Evolutionary conservation across 169 alveolate species (phyloP).

Genomic region (Plasmodium relictum): DNA sequence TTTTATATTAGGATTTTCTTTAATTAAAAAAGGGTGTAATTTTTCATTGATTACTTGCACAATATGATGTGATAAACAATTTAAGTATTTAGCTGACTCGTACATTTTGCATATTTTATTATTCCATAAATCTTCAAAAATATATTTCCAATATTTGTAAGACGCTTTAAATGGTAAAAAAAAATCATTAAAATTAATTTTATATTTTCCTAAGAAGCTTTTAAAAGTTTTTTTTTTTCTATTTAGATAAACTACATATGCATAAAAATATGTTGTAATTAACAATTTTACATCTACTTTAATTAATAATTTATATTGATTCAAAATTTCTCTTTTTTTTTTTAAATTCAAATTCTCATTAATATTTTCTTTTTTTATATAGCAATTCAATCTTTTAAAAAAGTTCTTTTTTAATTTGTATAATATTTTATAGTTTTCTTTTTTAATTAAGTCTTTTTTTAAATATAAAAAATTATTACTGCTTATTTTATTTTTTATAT

Average conservation of each 20-base stretch:
- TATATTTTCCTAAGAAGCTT: slow-evolving; percentile 53
- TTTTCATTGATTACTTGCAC: slow-evolving; percentile 30
- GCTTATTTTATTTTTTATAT: background rate
- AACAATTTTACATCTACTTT: slow-evolving; percentile 55
- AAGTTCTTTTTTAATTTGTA: slow-evolving; percentile 12
- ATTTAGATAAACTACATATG: slow-evolving; percentile 53
- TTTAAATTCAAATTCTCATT: background rate
- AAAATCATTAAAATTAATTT: slow-evolving; percentile 55
- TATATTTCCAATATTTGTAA: slow-evolving; percentile 40
- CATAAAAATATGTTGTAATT: slow-evolving; percentile 31
- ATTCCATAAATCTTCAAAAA: slow-evolving; percentile 77
- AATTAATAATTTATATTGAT: slow-evolving; percentile 34
- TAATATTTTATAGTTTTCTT: slow-evolving; percentile 38
- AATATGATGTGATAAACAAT: slow-evolving; percentile 15
- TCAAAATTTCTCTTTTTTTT: background rate
- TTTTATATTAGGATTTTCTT: slow-evolving; percentile 55
- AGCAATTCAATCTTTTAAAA: background rate
- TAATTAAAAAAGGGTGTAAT: slow-evolving; percentile 54
- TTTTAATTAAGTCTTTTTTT: slow-evolving; percentile 52
- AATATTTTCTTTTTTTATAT: slow-evolving; percentile 1
- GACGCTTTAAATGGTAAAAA: slow-evolving; percentile 68
- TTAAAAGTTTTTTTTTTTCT: slow-evolving; percentile 47
- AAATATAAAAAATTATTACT: slow-evolving; percentile 23
- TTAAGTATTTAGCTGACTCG: slow-evolving; percentile 48
- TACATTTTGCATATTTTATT: slow-evolving; percentile 40